Evolutionary conservation across 225 moss, liverwort and hornwort species (phyloP), one percentile per base, ranked within the genome.

Genomic region (Bryoerythrophyllum caledonicum): DNA sequence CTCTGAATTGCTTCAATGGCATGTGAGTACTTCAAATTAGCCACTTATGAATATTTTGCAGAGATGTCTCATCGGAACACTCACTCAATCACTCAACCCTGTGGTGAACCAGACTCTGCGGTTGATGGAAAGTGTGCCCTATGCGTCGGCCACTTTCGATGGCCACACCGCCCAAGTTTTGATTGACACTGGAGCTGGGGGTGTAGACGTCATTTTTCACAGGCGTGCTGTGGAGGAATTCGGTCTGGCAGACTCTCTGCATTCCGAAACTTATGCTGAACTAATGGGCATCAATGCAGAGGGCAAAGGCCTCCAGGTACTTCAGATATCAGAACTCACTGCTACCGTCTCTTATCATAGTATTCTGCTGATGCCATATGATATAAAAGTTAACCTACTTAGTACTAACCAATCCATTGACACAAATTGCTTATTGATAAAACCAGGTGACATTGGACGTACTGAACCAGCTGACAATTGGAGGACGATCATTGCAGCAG

Each of bases 181-280:
- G 72, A 63, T 97, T 3, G 96, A 97, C 66, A 91, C 91, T 12
- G 96, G 96, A 68, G 96, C 96, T 63, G 96, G 94, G 72, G 96
- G 94, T 55, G 90, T 91, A 14, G 92, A 94, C 41, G 81, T 93
- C 69, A 91, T 94, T 59, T 92, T 97, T 65, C 92, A 97, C 78
- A 82, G 87, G 54, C 84, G 89, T 66, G 84, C 91, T 52, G 92
- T 87, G 71, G 82, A 94, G 48, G 82, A 83, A 63, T 94, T 88
- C 52, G 79, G 76, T 15, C 71, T 94, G 3, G 51, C 80, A 25
- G 73, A 57, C 43, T 82, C 21, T 35, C 67, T 93, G 7, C 68
- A 78, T 54, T 76, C 79, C 16, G 79, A 79, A 23, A 91, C 84
- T n/a, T 81, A 56, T 53, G 92, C 90, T 41, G 80, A 87, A 61